These are phyloP conservation scores for Sorghum bicolor DNA, from an alignment of 176 grass and related monocot genomes.

Conservation along the genomic window Sorghum_bicolor_NCBIv3 NC_012873.2:65234501-65235000, in stretches of 20 bases:
- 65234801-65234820: constrained; percentile 77
- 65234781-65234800: constrained; percentile 79
- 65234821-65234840: constrained; percentile 59
- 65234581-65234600: not conserved
- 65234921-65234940: constrained; percentile 36
- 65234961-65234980: constrained; percentile 83
- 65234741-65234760: constrained; percentile 58
- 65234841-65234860: not conserved
- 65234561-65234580: constrained; percentile 26
- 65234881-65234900: not conserved
- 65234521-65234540: constrained; percentile 28
- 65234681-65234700: not conserved
- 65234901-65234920: not conserved
- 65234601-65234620: constrained; percentile 20
- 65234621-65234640: not conserved
- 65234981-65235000: constrained; percentile 80
- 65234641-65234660: constrained; percentile 1
- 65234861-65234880: not conserved
- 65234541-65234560: not conserved
- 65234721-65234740: constrained; percentile 26
- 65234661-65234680: constrained; percentile 32
- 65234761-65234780: constrained; percentile 68
- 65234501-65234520: constrained; percentile 36
- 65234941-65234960: constrained; percentile 52
- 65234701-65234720: not conserved